Conservation (phyloP, 495 filamentous ascomycete species). For the Talaromyces liani region DNA sequence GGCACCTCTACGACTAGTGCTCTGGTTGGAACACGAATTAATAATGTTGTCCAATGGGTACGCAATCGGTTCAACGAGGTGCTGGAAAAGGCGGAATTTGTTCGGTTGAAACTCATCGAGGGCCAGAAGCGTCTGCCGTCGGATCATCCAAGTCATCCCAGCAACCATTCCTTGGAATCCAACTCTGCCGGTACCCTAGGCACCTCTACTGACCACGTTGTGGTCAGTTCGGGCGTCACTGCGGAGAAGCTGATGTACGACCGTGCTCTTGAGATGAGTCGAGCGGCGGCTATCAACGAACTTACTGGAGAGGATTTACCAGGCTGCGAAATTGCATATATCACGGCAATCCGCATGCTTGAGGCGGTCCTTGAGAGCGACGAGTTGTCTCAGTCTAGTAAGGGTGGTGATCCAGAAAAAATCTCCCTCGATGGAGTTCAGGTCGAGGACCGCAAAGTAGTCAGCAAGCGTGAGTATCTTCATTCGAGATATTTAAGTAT, state of each 20-base stretch:
- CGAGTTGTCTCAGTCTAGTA: constrained; percentile 41
- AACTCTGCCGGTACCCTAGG: constrained; percentile 38
- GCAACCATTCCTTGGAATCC: constrained; percentile 55
- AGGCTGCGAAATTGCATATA: constrained; percentile 88
- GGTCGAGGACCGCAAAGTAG: constrained; percentile 63
- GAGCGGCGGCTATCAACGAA: constrained; percentile 88
- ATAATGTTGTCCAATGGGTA: constrained; percentile 91
- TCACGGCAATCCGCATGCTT: constrained; percentile 85
- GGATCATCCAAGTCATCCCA: constrained; percentile 80
- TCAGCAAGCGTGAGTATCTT: constrained; percentile 57
- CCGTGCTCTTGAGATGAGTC: constrained; percentile 92
- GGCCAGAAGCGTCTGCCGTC: constrained; percentile 76
- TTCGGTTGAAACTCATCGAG: constrained; percentile 77
- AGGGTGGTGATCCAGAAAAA: constrained; percentile 32
- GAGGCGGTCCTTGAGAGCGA: constrained; percentile 90
- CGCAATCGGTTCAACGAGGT: constrained; percentile 92
- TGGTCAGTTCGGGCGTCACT: constrained; percentile 69
- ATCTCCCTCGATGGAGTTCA: constrained; percentile 49
- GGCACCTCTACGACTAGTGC: constrained; percentile 36
- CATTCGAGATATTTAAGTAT: constrained; percentile 3
- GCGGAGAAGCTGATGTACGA: constrained; percentile 98
- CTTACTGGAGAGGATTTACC: constrained; percentile 81
- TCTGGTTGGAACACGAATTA: constrained; percentile 67
- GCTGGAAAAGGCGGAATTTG: constrained; percentile 87
- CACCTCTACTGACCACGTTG: constrained; percentile 54